Base-by-base conservation (phyloP, 2,329 filamentous ascomycete species). In the Fusarium penzigii region DNA sequence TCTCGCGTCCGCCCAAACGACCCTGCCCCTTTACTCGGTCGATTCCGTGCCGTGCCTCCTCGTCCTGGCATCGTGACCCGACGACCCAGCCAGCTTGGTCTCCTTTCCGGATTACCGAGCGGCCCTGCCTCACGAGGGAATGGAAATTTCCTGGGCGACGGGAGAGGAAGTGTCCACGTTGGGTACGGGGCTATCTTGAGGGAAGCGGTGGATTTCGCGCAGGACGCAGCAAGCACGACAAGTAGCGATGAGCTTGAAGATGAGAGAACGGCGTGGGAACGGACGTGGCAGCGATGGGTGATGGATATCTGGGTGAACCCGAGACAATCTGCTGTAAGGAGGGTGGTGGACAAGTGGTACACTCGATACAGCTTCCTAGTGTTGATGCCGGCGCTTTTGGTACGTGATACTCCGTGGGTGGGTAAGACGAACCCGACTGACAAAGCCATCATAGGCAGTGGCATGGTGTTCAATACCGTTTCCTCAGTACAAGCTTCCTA, bases 401-500 rank as follows among this genome's bases (percentile, higher is more conserved):
- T 85, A 68, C 65, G 82, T 45, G 48, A 10, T 12, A 16, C 20
- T n/a, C 14, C 39, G 39, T 9, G 8, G 4, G 17, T 29, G 5
- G 39, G 20, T 11, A 17, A 13, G 11, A 38, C 14, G 17, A 43
- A 14, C 7, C 14, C 3, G 8, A 48, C 62, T 61, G 25, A 64
- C 46, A 1, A 9, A 12, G 29, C 8, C n/a, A 17, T 5, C 56
- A 16, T 54, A 85, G 82, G 81, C 83, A 32, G 78, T 87, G 46
- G 75, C 75, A 12, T 88, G 85, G 85, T 87, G 84, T 63, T 80
- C 85, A 4, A 63, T 88, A 43, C 85, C 85, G 0, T 84, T 88
- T 55, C 85, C 85, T 17, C 80, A 86, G 61, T 87, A 86, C 63
- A 74, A 78, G 2, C 67, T 87, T 16, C 73, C 73, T 1, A 68